phyloP scores from a whole-genome alignment of 441 rosid genomes.

The Geranium incanum region DNA sequence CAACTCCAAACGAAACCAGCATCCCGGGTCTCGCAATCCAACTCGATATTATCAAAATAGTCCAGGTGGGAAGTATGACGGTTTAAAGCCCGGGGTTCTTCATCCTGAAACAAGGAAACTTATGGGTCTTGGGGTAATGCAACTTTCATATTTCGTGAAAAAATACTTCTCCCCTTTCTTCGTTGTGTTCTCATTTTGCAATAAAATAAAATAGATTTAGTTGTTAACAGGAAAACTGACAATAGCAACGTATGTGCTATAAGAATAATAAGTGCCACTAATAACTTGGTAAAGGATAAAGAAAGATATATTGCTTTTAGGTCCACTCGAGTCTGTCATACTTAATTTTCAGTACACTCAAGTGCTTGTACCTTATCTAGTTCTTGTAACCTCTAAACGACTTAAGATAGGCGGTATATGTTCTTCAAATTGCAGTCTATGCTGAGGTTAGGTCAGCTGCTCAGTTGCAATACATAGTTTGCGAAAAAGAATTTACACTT shows the following conservation, averaged over 20 bases:
- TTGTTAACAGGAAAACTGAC: background rate
- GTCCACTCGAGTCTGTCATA: background rate
- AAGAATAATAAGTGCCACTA: background rate
- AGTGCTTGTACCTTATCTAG: background rate
- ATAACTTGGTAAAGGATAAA: background rate
- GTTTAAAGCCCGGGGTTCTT: conserved; percentile 82
- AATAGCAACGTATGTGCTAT: background rate
- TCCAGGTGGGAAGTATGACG: conserved; percentile 74
- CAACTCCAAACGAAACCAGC: conserved; percentile 61
- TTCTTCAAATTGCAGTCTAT: background rate
- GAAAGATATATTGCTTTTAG: background rate
- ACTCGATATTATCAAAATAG: conserved; percentile 66
- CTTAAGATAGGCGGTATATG: background rate
- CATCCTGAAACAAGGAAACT: conserved; percentile 65
- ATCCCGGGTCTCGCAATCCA: conserved; percentile 45
- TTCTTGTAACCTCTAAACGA: background rate
- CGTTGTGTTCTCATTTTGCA: background rate
- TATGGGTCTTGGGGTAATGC: conserved; percentile 78
- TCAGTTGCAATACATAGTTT: background rate
- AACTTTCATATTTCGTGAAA: conserved; percentile 9
- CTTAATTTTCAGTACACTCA: background rate
- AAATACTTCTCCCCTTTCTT: conserved; percentile 1
- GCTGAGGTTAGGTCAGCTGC: background rate
- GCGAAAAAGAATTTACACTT: background rate
- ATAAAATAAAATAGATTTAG: background rate